Evolutionary conservation across 2,329 filamentous ascomycete genomes (phyloP), one percentile per base, ranked within the genome.

Genomic region (Mycogone perniciosa): DNA sequence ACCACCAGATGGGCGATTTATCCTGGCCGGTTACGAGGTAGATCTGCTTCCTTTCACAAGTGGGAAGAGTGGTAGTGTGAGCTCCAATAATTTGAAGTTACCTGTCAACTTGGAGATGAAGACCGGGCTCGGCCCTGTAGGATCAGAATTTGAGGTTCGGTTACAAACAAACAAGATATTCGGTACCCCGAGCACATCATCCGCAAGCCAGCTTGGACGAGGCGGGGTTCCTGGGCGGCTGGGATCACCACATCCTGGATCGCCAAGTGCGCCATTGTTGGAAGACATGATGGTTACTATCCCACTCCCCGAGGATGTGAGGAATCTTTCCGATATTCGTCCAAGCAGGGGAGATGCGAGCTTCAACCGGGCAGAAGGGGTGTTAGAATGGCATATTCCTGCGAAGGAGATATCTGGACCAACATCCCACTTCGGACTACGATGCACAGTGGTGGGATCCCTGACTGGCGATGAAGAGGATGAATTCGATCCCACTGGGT

Each of bases 21-120:
- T 96, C 38, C 76, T 99, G 13, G 91, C 90, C 31, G 91, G 90
- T 26, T 99, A 99, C 64, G 92, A 96, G 67, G 89, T 95, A 20
- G 89, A 99, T 66, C 71, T 99, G 26, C 75, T 97, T 9, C 90
- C 90, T 0, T 80, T 86, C 45, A 79, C 83, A 11, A 76, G 74
- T 57, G 75, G 77, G 20, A 77, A 80, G 59, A 75, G 75, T 47
- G 74, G 78, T 13, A 77, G 71, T 48, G 69, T 80, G 2, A 78
- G 70, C 48, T 73, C 75, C 48, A 81, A 81, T 53, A 84, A 80
- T 58, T 74, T 97, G 10, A 89, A 90, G 63, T 71, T 97, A 5
- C 93, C 93, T 0, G 86, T 93, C 3, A 83, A 77, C 44, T 76
- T 96, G 46, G 88, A 95, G 62, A 81, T 97, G 44, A 86, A 85